Evolutionary conservation across 495 filamentous ascomycete genomes (phyloP).

Genomic region (Lasiosphaeria miniovina): DNA sequence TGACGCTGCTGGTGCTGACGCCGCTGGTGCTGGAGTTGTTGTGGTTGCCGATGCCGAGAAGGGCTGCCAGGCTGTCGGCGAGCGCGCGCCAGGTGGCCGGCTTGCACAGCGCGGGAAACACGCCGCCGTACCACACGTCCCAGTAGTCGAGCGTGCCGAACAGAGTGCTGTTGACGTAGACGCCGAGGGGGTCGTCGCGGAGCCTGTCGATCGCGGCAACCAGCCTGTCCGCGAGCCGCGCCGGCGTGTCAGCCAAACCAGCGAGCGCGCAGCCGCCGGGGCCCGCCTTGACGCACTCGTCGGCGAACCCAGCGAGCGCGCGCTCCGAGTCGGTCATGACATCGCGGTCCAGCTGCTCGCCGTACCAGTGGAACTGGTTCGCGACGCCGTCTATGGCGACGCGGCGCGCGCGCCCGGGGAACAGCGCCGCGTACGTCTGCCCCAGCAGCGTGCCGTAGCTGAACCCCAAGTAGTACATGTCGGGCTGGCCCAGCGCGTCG

Average conservation of each 20-base stretch:
- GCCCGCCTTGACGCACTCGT: conserved; percentile 43
- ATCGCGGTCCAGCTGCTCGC: conserved; percentile 24
- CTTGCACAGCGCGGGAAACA: conserved; percentile 39
- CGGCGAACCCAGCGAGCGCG: conserved; percentile 40
- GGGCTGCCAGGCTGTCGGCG: conserved; percentile 33
- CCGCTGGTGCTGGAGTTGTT: no score
- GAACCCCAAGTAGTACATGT: conserved; percentile 60
- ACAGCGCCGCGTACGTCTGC: conserved; percentile 48
- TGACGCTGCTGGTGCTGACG: no score
- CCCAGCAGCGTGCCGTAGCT: conserved; percentile 64
- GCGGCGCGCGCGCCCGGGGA: conserved; percentile 38
- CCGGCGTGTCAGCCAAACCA: conserved; percentile 25
- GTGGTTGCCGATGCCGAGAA: conserved; percentile 12
- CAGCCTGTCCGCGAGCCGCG: conserved; percentile 30
- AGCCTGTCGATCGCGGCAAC: conserved; percentile 25
- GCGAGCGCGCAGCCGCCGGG: conserved; percentile 34
- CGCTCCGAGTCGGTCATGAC: conserved; percentile 34
- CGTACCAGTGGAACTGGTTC: conserved; percentile 42
- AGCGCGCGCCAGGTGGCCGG: conserved; percentile 35
- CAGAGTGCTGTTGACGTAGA: conserved; percentile 40
- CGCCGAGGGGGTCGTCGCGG: conserved; percentile 32
- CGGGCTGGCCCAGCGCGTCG: conserved; percentile 40
- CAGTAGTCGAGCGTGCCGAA: conserved; percentile 39
- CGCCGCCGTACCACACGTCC: conserved; percentile 32
- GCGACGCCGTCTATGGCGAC: conserved; percentile 45